Base-by-base conservation (phyloP, 768 basidiomycete genomes). In the Suillus brevipes region DNA sequence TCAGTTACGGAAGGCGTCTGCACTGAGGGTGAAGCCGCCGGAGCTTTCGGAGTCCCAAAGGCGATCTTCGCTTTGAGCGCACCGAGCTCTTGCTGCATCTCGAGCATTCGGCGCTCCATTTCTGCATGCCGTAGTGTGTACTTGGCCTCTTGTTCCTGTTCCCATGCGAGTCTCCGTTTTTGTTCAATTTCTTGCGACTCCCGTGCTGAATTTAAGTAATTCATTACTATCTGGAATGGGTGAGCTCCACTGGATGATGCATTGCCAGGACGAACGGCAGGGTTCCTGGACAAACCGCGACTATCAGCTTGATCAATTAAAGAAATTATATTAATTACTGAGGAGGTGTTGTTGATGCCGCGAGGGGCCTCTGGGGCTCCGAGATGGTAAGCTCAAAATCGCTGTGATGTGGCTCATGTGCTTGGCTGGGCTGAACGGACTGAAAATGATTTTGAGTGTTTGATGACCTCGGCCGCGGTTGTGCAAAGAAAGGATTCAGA, bases 111-210 rank as follows among this genome's bases (percentile, higher is more conserved):
- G 25, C 80, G 77, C 69, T 90, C 87, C 79, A 85, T 83, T 70
- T 89, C 86, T 34, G 82, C 84, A 65, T 89, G 84, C 55, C 80
- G 75, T 67, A 86, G 83, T 16, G 75, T 68, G 60, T 80, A 82
- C 69, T 82, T 88, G 12, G 82, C 82, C 76, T 91, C 91, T 66
- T 89, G 87, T 64, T 88, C 87, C 67, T 83, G 80, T 69, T 92
- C 91, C 90, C 91, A 92, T 43, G 79, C 83, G 9, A 82, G 62
- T 57, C 89, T 80, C 23, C 91, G 82, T 67, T 79, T 84, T 45
- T 80, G 78, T 67, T 92, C 91, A 20, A 78, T 80, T 60, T 89
- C 87, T 53, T 87, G 85, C 0, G 85, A 84, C 38, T 89, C 84
- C 67, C 81, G 82, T 1, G 86, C 86, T 0, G 83, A 80, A n/a